Conservation (phyloP, 1,139 yeast species). For the Arxiozyma bovina region DNA sequence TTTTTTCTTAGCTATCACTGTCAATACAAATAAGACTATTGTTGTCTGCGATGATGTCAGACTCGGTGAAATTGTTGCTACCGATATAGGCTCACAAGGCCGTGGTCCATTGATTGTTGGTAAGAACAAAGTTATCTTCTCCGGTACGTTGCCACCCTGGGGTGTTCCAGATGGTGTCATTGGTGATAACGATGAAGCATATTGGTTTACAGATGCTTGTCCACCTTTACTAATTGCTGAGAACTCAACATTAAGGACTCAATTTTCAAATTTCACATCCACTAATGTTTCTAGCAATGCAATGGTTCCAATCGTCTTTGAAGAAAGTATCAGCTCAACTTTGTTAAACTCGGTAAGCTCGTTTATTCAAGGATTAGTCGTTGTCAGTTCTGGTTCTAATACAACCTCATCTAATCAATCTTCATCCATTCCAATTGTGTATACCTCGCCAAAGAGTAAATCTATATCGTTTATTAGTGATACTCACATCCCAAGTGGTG, state of each 20-base stretch:
- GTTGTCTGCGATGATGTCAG: slow-evolving; percentile 20
- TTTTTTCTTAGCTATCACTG: slow-evolving; percentile 23
- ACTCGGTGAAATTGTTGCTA: slow-evolving; percentile 22
- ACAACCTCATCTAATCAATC: slow-evolving; percentile 7
- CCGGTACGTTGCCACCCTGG: slow-evolving; percentile 24
- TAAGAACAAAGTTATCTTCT: slow-evolving; percentile 18
- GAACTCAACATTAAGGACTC: slow-evolving; percentile 17
- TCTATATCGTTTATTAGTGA: slow-evolving; percentile 11
- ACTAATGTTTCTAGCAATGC: slow-evolving; percentile 9
- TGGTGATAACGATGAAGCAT: slow-evolving; percentile 9
- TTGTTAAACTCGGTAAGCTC: slow-evolving; percentile 12
- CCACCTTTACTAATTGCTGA: slow-evolving; percentile 15
- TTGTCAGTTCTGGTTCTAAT: slow-evolving; percentile 19
- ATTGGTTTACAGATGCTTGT: slow-evolving; percentile 21
- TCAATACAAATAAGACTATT: slow-evolving; percentile 22
- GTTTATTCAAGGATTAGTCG: slow-evolving; percentile 19
- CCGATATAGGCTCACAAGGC: slow-evolving; percentile 13
- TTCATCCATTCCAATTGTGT: slow-evolving; percentile 18
- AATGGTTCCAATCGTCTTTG: slow-evolving; percentile 22
- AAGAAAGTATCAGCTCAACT: slow-evolving; percentile 15
- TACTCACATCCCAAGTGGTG: slow-evolving; percentile 17
- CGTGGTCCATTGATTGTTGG: slow-evolving; percentile 25
- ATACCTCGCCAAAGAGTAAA: slow-evolving; percentile 12
- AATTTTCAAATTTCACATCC: slow-evolving; percentile 16
- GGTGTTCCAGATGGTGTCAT: slow-evolving; percentile 23